Conservation (phyloP, 2,329 filamentous ascomycete species). For the Stromatinia cepivora region DNA sequence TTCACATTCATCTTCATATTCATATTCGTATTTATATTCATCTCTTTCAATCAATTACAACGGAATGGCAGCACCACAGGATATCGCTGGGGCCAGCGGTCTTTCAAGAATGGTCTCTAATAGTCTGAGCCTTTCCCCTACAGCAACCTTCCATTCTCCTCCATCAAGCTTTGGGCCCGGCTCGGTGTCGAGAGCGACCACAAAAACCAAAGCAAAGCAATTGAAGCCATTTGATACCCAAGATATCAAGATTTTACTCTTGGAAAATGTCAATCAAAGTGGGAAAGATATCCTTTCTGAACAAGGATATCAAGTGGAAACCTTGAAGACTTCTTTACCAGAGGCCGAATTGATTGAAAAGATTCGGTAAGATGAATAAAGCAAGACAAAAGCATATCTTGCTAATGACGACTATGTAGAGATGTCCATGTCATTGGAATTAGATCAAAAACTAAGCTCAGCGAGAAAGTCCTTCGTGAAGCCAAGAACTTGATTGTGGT, state of each 20-base stretch:
- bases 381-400: conserved; percentile 9
- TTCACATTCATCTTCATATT: background rate
- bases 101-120: conserved; percentile 52
- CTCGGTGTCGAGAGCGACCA: conserved; percentile 45
- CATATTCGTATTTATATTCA: background rate
- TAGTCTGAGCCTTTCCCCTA: conserved; percentile 70
- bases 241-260: conserved; percentile 91
- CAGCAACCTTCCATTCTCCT: conserved; percentile 72
- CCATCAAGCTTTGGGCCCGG: conserved; percentile 56
- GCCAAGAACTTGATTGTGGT: conserved; percentile 94
- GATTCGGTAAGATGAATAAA: conserved; percentile 63
- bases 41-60: background rate
- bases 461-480: conserved; percentile 76
- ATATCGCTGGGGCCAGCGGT: conserved; percentile 47
- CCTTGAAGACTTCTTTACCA: conserved; percentile 81
- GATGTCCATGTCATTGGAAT: conserved; percentile 98
- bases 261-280: conserved; percentile 94
- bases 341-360: conserved; percentile 96
- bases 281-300: conserved; percentile 77
- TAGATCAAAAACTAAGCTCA: conserved; percentile 95
- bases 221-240: conserved; percentile 94
- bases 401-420: conserved; percentile 48
- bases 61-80: conserved; percentile 41
- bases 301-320: conserved; percentile 96
- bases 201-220: conserved; percentile 59